Base-by-base conservation (phyloP, 345 rosid species). In the Arabidopsis arenosa region DNA sequence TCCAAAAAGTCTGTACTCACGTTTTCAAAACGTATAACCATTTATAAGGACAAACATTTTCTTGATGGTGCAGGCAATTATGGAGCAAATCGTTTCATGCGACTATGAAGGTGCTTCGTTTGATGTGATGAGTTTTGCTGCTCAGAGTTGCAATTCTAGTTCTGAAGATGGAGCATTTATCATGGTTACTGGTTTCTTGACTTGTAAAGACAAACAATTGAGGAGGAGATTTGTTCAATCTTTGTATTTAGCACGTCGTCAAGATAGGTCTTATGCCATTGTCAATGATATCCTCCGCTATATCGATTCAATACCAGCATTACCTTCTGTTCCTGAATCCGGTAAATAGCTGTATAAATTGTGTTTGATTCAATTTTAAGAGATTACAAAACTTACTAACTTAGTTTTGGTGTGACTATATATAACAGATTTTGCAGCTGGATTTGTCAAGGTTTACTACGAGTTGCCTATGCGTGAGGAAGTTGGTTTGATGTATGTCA, bases 31-130 rank as follows among this genome's bases (percentile, higher is more conserved):
- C 45, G 5, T 41, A 12, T 9, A 9, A 39, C 1, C 26, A 37
- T 13, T 6, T 10, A 40, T 10, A 40, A 40, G 43, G 43, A 10
- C 43, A 9, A 40, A 40, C 43, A 40, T 3, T 3, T 28, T 44
- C 17, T 44, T 44, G 48, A 13, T 14, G 17, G 8, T 45, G 49
- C 15, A 45, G 51, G 51, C 18, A 45, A 45, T 45, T 2, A 2
- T n/a, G 9, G 51, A 45, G 51, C 51, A 45, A n/a, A 45, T 45
- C 3, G 51, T 45, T 6, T 45, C 51, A 0, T 45, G 51, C 51
- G 51, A n/a, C 18, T 45, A 45, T n/a, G 51, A 45, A 45, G 51
- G 51, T n/a, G 51, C 51, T 45, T 45, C 51, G 51, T n/a, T 45
- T n/a, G 21, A 45, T n/a, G 51, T 45, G 21, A 45, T 45, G 51